Evolutionary conservation across 1,284 basidiomycete genomes (phyloP).

Genomic region (Somion occarium): DNA sequence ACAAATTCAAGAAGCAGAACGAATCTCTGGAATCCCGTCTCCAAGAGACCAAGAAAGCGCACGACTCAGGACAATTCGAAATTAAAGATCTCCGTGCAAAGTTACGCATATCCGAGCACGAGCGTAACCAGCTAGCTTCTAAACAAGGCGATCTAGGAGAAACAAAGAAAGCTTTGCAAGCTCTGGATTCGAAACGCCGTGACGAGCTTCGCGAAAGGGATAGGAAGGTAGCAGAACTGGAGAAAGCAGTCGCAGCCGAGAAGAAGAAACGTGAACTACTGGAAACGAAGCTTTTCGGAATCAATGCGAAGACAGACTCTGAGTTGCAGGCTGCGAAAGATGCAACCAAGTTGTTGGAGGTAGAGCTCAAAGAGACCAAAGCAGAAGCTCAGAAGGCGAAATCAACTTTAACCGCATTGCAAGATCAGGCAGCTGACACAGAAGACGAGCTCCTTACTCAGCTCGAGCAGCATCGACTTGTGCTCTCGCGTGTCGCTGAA

Average conservation of each 20-base stretch:
- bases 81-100: slow-evolving; percentile 58
- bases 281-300: slow-evolving; percentile 41
- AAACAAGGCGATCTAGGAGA: slow-evolving; percentile 51
- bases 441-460: slow-evolving; percentile 44
- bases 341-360: slow-evolving; percentile 30
- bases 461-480: slow-evolving; percentile 41
- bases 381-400: slow-evolving; percentile 31
- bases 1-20: slow-evolving; percentile 61
- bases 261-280: slow-evolving; percentile 42
- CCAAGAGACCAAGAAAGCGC: slow-evolving; percentile 53
- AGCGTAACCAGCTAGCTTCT: slow-evolving; percentile 43
- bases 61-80: slow-evolving; percentile 49
- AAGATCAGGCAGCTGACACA: slow-evolving; percentile 24
- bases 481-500: slow-evolving; percentile 44
- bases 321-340: slow-evolving; percentile 34
- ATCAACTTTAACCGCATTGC: slow-evolving; percentile 20
- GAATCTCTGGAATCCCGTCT: slow-evolving; percentile 48
- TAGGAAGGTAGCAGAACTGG: slow-evolving; percentile 48
- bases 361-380: slow-evolving; percentile 31
- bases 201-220: slow-evolving; percentile 55
- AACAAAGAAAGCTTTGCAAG: slow-evolving; percentile 45
- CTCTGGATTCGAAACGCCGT: slow-evolving; percentile 42
- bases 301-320: slow-evolving; percentile 38
- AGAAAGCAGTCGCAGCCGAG: slow-evolving; percentile 45
- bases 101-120: slow-evolving; percentile 56